Base-by-base conservation (phyloP, 495 filamentous ascomycete genomes). In the Astrothelium macrocarpum region DNA sequence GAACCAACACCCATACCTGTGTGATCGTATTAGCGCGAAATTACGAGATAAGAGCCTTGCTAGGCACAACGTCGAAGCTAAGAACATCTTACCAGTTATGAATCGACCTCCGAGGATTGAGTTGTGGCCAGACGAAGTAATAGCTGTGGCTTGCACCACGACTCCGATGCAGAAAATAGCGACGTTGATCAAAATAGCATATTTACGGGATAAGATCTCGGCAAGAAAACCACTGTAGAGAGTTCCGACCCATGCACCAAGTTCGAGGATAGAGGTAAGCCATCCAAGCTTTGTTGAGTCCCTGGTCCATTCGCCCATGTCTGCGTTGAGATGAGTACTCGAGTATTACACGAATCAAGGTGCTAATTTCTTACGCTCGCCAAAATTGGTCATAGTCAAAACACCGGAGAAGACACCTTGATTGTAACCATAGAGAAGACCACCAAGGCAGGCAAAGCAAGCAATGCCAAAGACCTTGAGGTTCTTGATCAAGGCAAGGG, bases 241-340 rank as follows among this genome's bases (percentile, higher is more conserved):
- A 0, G 87, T 86, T 10, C 90, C 90, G 59, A 90, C 67, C 90
- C 89, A 92, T 42, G 90, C 90, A 72, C 90, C 90, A 2, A 95
- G 81, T 67, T 92, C 84, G 66, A 93, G 83, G 63, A 91, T 92
- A 1, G 90, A 83, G 4, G 89, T 89, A 59, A 91, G 77, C 85
- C 88, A 90, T 32, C 88, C 89, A 71, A 90, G 70, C 61, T 89
- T 85, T 0, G 85, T 82, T 67, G 82, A 80, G 67, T 89, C 80
- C 0, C 75, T 68, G 62, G 80, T 83, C 53, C 85, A 86, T 25
- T 80, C 78, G 39, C 85, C 85, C 80, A 90, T 90, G 59, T 87
- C 80, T 80, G 70, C 68, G 71, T 64, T 59, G 68, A 72, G 14
- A 69, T 78, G 31, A 75, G 71, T 34, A 71, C 10, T 34, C 56